Evolutionary conservation across 1,284 basidiomycete species (phyloP), one percentile per base, ranked within the genome.

Genomic region (Lentinula novae-zelandiae): DNA sequence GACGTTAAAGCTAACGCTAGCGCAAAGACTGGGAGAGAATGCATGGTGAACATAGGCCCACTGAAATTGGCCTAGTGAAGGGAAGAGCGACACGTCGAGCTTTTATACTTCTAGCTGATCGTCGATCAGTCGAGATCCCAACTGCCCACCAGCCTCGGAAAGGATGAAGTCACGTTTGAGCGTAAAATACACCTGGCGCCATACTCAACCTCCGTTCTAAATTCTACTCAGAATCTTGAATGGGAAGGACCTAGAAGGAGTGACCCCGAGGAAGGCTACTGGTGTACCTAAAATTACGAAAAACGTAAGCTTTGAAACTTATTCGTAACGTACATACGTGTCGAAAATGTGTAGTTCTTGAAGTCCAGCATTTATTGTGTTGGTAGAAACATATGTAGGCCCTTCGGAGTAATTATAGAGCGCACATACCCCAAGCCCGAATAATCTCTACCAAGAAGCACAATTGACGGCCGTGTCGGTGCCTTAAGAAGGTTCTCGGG

Each of bases 1-100:
- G 72, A 63, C 62, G 72, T 65, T 44, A 74, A 60, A 64, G 70
- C 72, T 62, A 75, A 62, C 56, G 72, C 71, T 67, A 74, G 57
- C 56, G 67, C 68, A 56, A 74, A 66, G 58, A 68, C 67, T 60
- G 65, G 70, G 33, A 70, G 64, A 64, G 68, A 60, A 63, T 67
- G 57, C 73, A 74, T 75, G 58, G 63, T 50, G 65, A 54, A 52
- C 57, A 62, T 50, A 42, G 17, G 17, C 48, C 53, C 38, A 53
- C 31, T 42, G n/a, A 42, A 48, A 58, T 10, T 34, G 52, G 44
- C 38, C 57, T 38, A 50, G 49, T 38, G 63, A 51, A 39, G 38
- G 31, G 31, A 17, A 27, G 10, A 58, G 15, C 27, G 58, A 42
- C 53, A 38, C 53, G 49, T 56, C 46, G 60, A 61, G 36, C 38